Base-by-base conservation (phyloP, 208 protist genomes). In the Crithidia bombi region DNA sequence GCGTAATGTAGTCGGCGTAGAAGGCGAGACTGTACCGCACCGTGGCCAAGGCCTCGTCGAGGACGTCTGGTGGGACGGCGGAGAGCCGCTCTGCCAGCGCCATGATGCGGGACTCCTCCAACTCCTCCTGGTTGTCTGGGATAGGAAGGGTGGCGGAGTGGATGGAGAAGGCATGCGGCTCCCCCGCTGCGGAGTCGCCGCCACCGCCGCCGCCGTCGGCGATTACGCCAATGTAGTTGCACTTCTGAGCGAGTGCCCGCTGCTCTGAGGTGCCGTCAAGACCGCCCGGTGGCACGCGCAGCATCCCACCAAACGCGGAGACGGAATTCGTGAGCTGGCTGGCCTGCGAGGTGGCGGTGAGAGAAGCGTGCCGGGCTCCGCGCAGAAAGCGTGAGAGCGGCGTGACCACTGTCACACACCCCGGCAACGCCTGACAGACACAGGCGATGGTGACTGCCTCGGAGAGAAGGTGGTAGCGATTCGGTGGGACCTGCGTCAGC, bases 391-490 rank as follows among this genome's bases (percentile, higher is more conserved):
- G 17, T 19, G 50, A 25, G 36, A 70, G 49, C 38, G 71, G 28
- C 4, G 71, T 77, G 14, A 21, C 57, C 2, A 58, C 1, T 28
- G 71, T 71, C 32, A 77, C 56, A n/a, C 71, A 71, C 43, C 71
- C 71, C 4, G 71, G 71, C n/a, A 57, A 19, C 49, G 71, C 71
- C 23, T 52, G 55, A 35, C 61, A 62, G 6, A 77, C 36, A 23
- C 47, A 77, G 6, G 21, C 32, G 12, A 50, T 54, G 21, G 46
- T 54, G 30, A 44, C 28, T 0, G 44, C 39, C 30, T 76, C 59
- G 30, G 78, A 57, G 23, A 68, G 67, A 12, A 95, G 26, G 10
- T 78, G 49, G n/a, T 86, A 78, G 50, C 73, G 78, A 44, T 78
- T 79, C 30, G 71, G 51, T n/a, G 70, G 59, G 47, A 84, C 66